Conservation (phyloP, 371 early-diverging fungal genomes). For the Catenaria anguillulae region DNA sequence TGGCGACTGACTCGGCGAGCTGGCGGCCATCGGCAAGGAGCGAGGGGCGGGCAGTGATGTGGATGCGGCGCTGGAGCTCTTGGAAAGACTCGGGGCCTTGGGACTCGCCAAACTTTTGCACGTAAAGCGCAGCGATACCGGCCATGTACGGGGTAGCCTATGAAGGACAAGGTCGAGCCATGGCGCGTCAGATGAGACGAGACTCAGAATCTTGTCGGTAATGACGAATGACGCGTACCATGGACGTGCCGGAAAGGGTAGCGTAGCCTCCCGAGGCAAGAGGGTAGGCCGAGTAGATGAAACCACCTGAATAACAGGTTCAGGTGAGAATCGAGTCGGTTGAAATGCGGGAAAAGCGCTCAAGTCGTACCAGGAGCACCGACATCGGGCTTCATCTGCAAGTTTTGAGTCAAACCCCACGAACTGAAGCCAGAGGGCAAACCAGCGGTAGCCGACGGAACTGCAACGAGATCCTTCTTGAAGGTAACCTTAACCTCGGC, state of each 20-base stretch:
- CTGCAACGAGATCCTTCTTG: background rate
- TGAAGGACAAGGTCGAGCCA: conserved; percentile 25
- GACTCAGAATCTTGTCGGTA: no score
- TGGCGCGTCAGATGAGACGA: conserved; percentile 37
- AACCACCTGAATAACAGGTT: no score
- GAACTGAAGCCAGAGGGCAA: conserved; percentile 38
- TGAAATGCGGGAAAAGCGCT: no score
- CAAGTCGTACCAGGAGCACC: no score
- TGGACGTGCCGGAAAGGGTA: no score
- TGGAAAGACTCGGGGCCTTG: conserved; percentile 13
- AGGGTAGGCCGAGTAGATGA: no score
- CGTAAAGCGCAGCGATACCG: conserved; percentile 46
- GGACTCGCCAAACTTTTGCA: conserved; percentile 21
- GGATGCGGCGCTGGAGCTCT: conserved; percentile 9
- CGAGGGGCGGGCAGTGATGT: conserved; percentile 21
- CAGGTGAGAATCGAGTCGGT: no score
- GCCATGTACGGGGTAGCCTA: conserved; percentile 52
- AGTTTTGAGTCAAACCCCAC: conserved; percentile 52
- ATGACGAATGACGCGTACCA: no score
- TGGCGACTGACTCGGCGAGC: conserved; percentile 13
- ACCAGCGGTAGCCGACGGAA: conserved; percentile 26
- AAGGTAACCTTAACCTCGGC: background rate
- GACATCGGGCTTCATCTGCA: conserved; percentile 46
- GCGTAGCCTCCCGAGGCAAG: no score
- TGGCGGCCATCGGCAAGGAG: conserved; percentile 3